These are phyloP conservation scores for Viridothelium virens DNA, from an alignment of 495 filamentous ascomycete species.

Conservation along the genomic window DNA sequence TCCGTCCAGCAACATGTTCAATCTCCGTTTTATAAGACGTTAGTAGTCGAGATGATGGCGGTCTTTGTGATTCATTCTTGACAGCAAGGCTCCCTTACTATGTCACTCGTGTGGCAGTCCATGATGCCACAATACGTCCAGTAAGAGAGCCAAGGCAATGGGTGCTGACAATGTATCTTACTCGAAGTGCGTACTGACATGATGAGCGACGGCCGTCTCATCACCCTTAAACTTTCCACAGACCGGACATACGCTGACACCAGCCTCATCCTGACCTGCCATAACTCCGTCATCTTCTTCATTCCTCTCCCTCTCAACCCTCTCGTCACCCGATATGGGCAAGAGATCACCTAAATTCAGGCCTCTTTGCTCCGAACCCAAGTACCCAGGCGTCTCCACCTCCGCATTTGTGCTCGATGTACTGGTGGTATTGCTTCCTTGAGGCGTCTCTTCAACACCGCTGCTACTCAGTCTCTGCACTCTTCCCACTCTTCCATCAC, in stretches of 20 bases:
- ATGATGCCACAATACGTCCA: neutral
- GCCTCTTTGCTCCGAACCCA: neutral
- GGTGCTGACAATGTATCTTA: slow-evolving; percentile 15
- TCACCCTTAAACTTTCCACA: slow-evolving; percentile 54
- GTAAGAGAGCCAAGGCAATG: neutral
- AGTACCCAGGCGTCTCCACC: too few relatives aligned
- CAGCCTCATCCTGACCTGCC: slow-evolving; percentile 7
- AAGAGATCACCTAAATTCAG: neutral
- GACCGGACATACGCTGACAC: slow-evolving; percentile 46
- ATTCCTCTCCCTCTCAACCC: slow-evolving; percentile 13
- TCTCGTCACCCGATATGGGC: slow-evolving; percentile 7
- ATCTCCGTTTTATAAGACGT: too few relatives aligned
- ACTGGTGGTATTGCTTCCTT: too few relatives aligned
- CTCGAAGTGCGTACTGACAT: slow-evolving; percentile 50
- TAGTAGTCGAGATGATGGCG: too few relatives aligned
- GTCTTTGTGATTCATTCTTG: too few relatives aligned
- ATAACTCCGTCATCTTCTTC: slow-evolving; percentile 13
- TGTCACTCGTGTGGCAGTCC: too few relatives aligned
- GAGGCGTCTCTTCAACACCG: neutral
- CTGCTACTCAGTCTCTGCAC: slow-evolving; percentile 48
- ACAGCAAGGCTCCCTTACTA: too few relatives aligned
- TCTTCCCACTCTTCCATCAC: slow-evolving; percentile 59
- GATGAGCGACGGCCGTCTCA: slow-evolving; percentile 49
- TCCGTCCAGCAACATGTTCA: too few relatives aligned
- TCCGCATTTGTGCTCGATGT: too few relatives aligned